Evolutionary conservation across 768 basidiomycete genomes (phyloP), one percentile per base, ranked within the genome.

Genomic region (Butyriboletus loyo): DNA sequence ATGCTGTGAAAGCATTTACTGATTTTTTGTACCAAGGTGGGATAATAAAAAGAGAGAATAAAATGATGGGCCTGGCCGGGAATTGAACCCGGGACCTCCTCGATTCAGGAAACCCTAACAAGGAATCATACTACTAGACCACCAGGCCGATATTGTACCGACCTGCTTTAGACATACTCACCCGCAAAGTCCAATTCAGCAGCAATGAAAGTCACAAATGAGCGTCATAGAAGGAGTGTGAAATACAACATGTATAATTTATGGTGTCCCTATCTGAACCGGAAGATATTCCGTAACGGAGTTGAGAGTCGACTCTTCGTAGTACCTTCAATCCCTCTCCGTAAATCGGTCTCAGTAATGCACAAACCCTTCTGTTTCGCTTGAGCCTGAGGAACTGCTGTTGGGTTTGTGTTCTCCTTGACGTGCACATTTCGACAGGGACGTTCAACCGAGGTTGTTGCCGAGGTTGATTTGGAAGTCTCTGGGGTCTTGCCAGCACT

Each of bases 121-220:
- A 80, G 77, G 79, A 80, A 80, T 81, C 79, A 81, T 81, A 78
- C 79, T 76, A 80, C 79, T 80, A 81, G 78, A 79, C 77, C 77
- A 79, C 73, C 76, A 78, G 76, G 79, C 77, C 77, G 54, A 52
- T 21, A 36, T 14, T 3, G 21, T 1, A 1, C 0, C 2, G 1
- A 0, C 7, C 15, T 2, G 1, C 1, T 7, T n/a, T 24, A 37
- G 2, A n/a, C 21, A 1, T 38, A 4, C 3, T 51, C 14, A 48
- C 11, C 14, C 17, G 14, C 15, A 41, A 9, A 25, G 11, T 25
- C 30, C 34, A 32, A 21, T 22, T 22, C 14, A 25, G 11, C 38
- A 10, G 7, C 10, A 9, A 13, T 4, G 3, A 1, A 5, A 4
- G 10, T 15, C 15, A 32, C 17, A 21, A 39, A 25, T 5, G 32